phyloP scores from a whole-genome alignment of 2,329 filamentous ascomycete genomes.

The Trichophyton verrucosum region DNA sequence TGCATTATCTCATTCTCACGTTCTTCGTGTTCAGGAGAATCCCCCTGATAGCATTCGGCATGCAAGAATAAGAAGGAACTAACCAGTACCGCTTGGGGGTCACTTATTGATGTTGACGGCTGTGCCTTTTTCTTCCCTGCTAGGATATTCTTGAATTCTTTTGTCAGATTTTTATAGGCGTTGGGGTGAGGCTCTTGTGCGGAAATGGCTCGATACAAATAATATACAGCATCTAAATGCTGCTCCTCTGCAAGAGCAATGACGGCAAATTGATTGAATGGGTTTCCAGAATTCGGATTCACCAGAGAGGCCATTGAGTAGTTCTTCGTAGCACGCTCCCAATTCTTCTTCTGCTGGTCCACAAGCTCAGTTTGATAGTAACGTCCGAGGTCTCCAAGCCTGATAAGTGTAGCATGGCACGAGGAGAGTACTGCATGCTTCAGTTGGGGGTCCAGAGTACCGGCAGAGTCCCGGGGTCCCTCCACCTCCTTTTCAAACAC shows the following conservation, averaged over 20 bases:
- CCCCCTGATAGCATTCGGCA: conserved; percentile 67
- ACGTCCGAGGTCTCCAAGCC: conserved; percentile 77
- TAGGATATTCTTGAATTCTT: conserved; percentile 60
- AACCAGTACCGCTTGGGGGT: conserved; percentile 50
- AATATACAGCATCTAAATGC: conserved; percentile 74
- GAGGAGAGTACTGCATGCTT: conserved; percentile 53
- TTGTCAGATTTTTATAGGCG: conserved; percentile 62
- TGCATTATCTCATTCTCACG: conserved; percentile 76
- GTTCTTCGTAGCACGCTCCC: conserved; percentile 68
- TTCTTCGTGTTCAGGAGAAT: conserved; percentile 63
- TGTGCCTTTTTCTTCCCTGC: conserved; percentile 45
- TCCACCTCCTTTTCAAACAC: conserved; percentile 32
- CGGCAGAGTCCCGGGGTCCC: conserved; percentile 24
- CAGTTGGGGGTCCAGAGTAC: conserved; percentile 34
- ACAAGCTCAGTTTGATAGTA: conserved; percentile 67
- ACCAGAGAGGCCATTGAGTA: conserved; percentile 72
- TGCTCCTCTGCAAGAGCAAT: conserved; percentile 64
- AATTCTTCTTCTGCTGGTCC: conserved; percentile 55
- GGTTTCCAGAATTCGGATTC: conserved; percentile 63
- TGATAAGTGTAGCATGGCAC: conserved; percentile 72
- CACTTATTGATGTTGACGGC: conserved; percentile 17
- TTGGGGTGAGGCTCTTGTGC: conserved; percentile 62
- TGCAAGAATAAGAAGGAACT: conserved; percentile 81
- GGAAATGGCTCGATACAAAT: conserved; percentile 72
- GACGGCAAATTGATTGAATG: conserved; percentile 83